Evolutionary conservation across 345 rosid species (phyloP), one percentile per base, ranked within the genome.

Genomic region (Eucalyptus virginea): DNA sequence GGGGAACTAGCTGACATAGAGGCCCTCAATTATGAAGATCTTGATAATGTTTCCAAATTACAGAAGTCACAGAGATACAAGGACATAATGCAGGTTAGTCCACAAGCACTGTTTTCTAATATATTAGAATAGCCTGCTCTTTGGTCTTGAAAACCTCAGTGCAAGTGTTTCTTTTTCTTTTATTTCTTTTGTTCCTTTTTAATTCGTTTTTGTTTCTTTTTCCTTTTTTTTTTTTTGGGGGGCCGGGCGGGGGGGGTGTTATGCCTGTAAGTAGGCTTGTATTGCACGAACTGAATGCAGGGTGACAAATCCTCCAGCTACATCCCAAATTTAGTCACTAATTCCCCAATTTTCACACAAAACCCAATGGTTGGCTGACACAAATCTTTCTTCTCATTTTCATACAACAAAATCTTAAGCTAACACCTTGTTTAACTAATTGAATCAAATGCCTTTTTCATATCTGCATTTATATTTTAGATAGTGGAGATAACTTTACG

Each of bases 1-100:
- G 97, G 95, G 88, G 98, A 95, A 89, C 62, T 96, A 93, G 97
- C 94, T 1, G 99, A 96, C 77, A 89, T 97, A 77, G 99, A 96
- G 89, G 89, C 94, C 45, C 96, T 96, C 72, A 96, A 96, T 87
- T 96, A 96, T 62, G 99, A 96, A 91, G 99, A 97, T 91, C 93
- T 96, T 88, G 97, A 95, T 58, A 93, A 92, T 88, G 99, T 97
- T 85, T 95, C 98, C 5, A 97, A 97, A 92, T 91, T 97, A 83
- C 98, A 96, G 93, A 97, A 93, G 89, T 92, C 96, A 49, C 98
- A 95, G 92, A 95, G 99, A 93, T 97, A 93, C 88, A 89, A 88
- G 86, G 99, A 97, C 90, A 94, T 97, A 30, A 96, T 96, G 94
- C 96, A 94, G 96, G 99, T 96, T 58, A 15, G 95, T 91, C 21